Conservation (phyloP, 495 filamentous ascomycete genomes). For the Podospora conica region DNA sequence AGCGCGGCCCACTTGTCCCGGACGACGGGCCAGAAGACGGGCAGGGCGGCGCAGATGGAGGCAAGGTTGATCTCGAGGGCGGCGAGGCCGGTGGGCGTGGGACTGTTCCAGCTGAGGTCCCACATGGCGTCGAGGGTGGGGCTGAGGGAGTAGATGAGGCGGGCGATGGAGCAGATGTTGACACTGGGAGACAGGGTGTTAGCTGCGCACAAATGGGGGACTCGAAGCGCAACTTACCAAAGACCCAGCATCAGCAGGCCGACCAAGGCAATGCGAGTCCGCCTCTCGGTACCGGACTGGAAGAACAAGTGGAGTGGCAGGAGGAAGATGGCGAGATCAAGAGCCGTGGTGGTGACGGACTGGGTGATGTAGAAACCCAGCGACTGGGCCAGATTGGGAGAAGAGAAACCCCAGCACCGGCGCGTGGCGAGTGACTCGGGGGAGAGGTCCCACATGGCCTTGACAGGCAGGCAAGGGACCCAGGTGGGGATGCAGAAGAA, state of each 20-base stretch:
- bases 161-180: not conserved
- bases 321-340: not conserved
- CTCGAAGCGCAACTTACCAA: not conserved
- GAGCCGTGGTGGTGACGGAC: not conserved
- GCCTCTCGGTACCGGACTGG: not conserved
- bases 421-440: not conserved
- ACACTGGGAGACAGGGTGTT: not conserved
- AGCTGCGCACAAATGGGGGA: not conserved
- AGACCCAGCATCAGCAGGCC: not conserved
- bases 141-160: not conserved
- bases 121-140: not conserved
- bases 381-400: not conserved
- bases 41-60: not conserved
- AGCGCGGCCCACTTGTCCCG: not conserved
- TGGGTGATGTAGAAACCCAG: conserved; percentile 1
- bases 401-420: not conserved
- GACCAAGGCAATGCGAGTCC: not conserved
- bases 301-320: not conserved
- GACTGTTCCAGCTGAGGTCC: not conserved
- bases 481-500: not conserved
- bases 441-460: not conserved
- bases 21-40: conserved; percentile 2
- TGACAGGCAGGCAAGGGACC: not conserved
- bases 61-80: not conserved
- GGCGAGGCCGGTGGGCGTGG: not conserved